Evolutionary conservation across 768 basidiomycete species (phyloP), one percentile per base, ranked within the genome.

Genomic region (Megacollybia marginata): DNA sequence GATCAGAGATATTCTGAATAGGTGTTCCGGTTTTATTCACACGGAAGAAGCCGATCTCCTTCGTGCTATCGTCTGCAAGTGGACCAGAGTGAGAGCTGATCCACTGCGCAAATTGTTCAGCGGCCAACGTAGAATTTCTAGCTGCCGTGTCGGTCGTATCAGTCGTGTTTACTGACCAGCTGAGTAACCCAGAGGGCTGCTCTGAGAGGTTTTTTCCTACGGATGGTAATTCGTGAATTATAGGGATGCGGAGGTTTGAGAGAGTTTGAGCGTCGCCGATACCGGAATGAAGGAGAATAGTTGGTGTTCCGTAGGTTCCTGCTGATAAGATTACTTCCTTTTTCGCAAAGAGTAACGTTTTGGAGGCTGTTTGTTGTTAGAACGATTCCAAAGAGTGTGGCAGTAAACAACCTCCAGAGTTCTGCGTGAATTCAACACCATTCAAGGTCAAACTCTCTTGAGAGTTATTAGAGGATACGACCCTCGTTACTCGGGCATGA

Each of bases 251-350:
- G 7, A 58, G 28, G 1, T 31, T n/a, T 0, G 48, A 13, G 10
- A 62, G 47, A 8, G 8, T 20, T 19, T 12, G 8, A 2, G 48
- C 12, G 42, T 60, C 54, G 9, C 65, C 65, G 23, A 67, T 67
- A 9, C 63, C 63, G 9, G 62, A 65, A 20, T 54, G 53, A 36
- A 63, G 42, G 6, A 63, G 54, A 23, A 61, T 50, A 13, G 52
- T 50, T 10, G 61, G 54, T 2, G 60, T 59, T 19, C 52, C 52
- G 12, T 57, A 44, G 7, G 57, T 51, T 40, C 61, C 61, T 15
- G 59, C 62, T 11, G 59, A 60, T 8, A 63, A 54, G 33, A 63
- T 55, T 16, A 63, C 54, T 35, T 62, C 60, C 23, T 57, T 58
- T 5, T 32, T 36, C 2, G 60, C 60, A 4, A 23, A 35, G 10